Base-by-base conservation (phyloP, 495 filamentous ascomycete genomes). In the Xylaria nigripes region DNA sequence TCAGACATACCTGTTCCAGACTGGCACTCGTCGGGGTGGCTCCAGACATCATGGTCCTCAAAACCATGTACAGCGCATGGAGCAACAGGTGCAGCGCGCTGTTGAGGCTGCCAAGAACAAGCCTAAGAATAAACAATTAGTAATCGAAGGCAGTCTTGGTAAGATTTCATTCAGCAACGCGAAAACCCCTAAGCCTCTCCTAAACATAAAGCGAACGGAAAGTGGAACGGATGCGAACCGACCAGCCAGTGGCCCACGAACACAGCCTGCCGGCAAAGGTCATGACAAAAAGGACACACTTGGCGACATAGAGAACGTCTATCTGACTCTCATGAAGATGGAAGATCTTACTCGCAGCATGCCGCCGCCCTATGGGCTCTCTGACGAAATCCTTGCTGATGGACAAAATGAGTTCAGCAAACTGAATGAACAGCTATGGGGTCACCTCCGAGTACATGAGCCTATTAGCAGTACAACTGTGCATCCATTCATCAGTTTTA, bases 151-250 rank as follows among this genome's bases (percentile, higher is more conserved):
- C n/a, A 96, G 90, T 60, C 68, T 99, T 55, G 93, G 93, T 51
- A 99, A 99, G 72, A 99, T 99, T 30, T 90, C 90, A 0, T 99
- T 97, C 75, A 95, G 92, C 74, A 99, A 99, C 63, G 89, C 91
- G 29, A 97, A 96, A 70, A 94, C 93, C 0, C 93, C 93, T 0
- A 89, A 92, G 67, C 90, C 91, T 25, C 79, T 96, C 58, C 80
- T 99, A 29, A 97, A 95, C 63, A 87, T 99, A 69, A 96, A 96
- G 73, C 86, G 90, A 16, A 72, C 79, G n/a, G 92, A 95, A 27
- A 85, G 76, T 57, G 73, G 72, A n/a, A 75, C 81, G 13, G 75
- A 77, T 16, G 55, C 64, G 22, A 57, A 74, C 49, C 73, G 72
- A 40, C 71, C 72, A 1, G 51, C 74, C 53, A 78, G 76, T 42